Base-by-base conservation (phyloP, 257 asterid genomes). In the Marsdenia floribunda region DNA sequence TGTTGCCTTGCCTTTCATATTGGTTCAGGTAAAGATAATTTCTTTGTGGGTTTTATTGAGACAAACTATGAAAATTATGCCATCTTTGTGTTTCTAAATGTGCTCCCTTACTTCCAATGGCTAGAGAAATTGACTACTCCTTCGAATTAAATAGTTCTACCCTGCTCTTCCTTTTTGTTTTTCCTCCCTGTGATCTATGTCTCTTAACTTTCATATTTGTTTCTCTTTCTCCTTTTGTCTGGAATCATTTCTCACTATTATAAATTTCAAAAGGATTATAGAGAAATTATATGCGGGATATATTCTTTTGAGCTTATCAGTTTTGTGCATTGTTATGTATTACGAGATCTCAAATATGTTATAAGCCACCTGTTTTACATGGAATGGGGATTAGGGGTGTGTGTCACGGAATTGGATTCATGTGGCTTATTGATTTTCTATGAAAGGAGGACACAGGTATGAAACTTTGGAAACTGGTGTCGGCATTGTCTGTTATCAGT, bases 1-100 rank as follows among this genome's bases (percentile, higher is more conserved):
- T 73, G 97, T 95, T 77, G 96, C 96, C 81, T 83, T 95, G 82
- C 99, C 99, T 72, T 95, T 95, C 81, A 95, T 95, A 80, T 81
- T 95, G 87, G 98, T 95, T 79, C 98, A 95, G 99, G 99, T 90
- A 83, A 13, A 78, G 68, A 14, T 69, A 70, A 52, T 73, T 73
- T 53, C 69, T 10, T 75, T 75, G 11, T 42, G 42, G 37, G 35
- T 71, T 24, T 59, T 40, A 50, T 35, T 58, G 37, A n/a, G 26
- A 35, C 44, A 19, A 44, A 15, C 26, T 5, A 29, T 65, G n/a
- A 65, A n/a, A 37, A 18, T 37, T 65, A 22, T 37, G 3, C 70
- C n/a, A 35, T 18, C n/a, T 61, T 53, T 29, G 61, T 60, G 40
- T 64, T 64, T 65, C 8, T 38, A 10, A 18, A 19, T 16, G 29